These are phyloP conservation scores for Diplodia sapinea DNA, from an alignment of 2,329 filamentous ascomycete genomes.

Conservation along the genomic window DNA sequence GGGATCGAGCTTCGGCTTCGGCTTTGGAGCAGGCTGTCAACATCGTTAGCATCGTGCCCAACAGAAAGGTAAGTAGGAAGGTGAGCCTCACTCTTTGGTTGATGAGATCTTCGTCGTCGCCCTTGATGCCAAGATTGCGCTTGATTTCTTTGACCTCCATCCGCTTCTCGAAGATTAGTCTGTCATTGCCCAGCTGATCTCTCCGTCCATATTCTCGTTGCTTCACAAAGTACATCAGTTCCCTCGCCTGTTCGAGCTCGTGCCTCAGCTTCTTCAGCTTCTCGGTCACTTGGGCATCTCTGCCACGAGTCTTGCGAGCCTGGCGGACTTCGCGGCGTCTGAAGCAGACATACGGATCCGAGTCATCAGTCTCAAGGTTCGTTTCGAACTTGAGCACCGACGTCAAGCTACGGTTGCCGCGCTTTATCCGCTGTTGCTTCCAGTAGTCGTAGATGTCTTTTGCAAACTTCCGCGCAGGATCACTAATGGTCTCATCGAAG, in stretches of 20 bases:
- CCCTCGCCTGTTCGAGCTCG: slow-evolving; percentile 87
- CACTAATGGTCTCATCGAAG: slow-evolving; percentile 64
- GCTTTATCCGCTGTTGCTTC: slow-evolving; percentile 71
- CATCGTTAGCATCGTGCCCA: slow-evolving; percentile 35
- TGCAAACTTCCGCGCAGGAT: slow-evolving; percentile 64
- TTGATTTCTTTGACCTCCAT: slow-evolving; percentile 85
- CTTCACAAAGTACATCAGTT: slow-evolving; percentile 77
- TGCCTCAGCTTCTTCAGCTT: slow-evolving; percentile 90
- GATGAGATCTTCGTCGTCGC: slow-evolving; percentile 86
- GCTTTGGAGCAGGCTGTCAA: slow-evolving; percentile 45
- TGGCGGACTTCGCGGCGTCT: slow-evolving; percentile 91
- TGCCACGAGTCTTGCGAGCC: slow-evolving; percentile 90
- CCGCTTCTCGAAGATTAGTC: slow-evolving; percentile 81
- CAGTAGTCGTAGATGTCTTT: slow-evolving; percentile 90
- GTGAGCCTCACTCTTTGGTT: slow-evolving; percentile 78
- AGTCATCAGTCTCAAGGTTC: slow-evolving; percentile 90
- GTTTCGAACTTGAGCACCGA: slow-evolving; percentile 90
- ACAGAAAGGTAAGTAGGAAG: slow-evolving; percentile 3
- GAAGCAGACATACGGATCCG: slow-evolving; percentile 98
- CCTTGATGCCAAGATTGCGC: slow-evolving; percentile 84
- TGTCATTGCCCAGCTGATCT: slow-evolving; percentile 76
- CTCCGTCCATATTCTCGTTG: slow-evolving; percentile 81
- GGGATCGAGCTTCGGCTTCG: slow-evolving; percentile 64
- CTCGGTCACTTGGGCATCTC: slow-evolving; percentile 92
- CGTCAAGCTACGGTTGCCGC: slow-evolving; percentile 74